These are phyloP conservation scores for Westerdykella ornata DNA, from an alignment of 2,329 filamentous ascomycete species.

Conservation along the genomic window DNA sequence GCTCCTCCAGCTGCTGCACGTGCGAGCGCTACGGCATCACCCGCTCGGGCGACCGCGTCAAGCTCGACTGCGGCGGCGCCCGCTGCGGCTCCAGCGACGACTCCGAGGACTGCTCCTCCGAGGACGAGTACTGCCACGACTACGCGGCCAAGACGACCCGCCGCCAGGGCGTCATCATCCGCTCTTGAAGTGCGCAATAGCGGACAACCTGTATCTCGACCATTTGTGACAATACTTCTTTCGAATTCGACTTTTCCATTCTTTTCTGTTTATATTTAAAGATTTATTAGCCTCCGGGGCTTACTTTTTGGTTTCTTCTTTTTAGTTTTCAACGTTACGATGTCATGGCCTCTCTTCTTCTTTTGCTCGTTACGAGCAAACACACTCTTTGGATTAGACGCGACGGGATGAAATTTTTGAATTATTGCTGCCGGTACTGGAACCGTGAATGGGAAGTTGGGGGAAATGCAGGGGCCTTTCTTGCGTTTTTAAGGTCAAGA, in stretches of 20 bases:
- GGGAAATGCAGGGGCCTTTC: neutral
- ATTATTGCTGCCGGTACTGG: too few relatives aligned
- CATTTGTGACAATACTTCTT: constrained; percentile 1
- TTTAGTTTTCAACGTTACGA: neutral
- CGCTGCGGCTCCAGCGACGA: constrained; percentile 78
- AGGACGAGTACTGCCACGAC: constrained; percentile 52
- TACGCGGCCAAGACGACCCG: constrained; percentile 48
- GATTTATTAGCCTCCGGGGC: neutral
- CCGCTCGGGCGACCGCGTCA: constrained; percentile 83
- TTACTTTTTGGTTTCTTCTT: constrained; percentile 1
- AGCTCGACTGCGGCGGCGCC: constrained; percentile 87
- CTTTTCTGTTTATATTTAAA: constrained; percentile 12
- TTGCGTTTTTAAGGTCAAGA: neutral
- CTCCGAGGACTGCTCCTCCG: constrained; percentile 62
- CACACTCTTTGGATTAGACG: too few relatives aligned
- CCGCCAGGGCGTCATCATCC: constrained; percentile 43
- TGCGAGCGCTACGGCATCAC: constrained; percentile 98
- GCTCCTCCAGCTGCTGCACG: constrained; percentile 59
- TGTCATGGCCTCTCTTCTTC: neutral
- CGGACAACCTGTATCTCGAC: neutral
- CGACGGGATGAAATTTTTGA: too few relatives aligned
- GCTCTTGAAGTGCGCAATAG: constrained; percentile 15
- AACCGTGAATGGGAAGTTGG: too few relatives aligned
- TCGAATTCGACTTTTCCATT: constrained; percentile 5
- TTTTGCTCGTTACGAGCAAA: too few relatives aligned